phyloP scores from a whole-genome alignment of 306 rosid species.

The Begonia masoniana region DNA sequence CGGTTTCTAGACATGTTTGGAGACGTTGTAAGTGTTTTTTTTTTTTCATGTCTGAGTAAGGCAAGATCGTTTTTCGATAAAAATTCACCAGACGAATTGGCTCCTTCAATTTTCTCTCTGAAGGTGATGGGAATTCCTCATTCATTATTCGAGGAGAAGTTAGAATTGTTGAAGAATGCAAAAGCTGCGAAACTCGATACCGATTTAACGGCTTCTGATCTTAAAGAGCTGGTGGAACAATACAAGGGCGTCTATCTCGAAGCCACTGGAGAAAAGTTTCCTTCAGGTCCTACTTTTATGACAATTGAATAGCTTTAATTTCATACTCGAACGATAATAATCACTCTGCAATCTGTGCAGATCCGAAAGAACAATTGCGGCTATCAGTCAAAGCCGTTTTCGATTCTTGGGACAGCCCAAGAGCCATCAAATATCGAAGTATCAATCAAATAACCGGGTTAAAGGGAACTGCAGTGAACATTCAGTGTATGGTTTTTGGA shows the following conservation, averaged over 20 bases:
- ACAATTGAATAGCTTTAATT: too few species aligned
- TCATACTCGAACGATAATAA: too few species aligned
- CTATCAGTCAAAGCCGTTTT: slow-evolving; percentile 84
- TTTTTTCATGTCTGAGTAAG: background rate
- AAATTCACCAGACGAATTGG: background rate
- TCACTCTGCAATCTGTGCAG: slow-evolving; percentile 20
- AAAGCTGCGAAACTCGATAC: slow-evolving; percentile 60
- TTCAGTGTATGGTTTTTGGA: slow-evolving; percentile 92
- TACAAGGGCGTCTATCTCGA: slow-evolving; percentile 66
- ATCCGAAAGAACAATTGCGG: slow-evolving; percentile 78
- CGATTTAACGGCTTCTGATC: slow-evolving; percentile 57
- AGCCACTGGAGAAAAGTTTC: slow-evolving; percentile 57
- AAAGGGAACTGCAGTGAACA: slow-evolving; percentile 91
- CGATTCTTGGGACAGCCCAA: slow-evolving; percentile 94
- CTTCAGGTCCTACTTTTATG: slow-evolving; percentile 51
- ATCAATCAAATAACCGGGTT: slow-evolving; percentile 83
- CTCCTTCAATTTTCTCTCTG: slow-evolving; percentile 13
- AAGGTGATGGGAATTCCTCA: slow-evolving; percentile 88
- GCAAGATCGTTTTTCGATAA: background rate
- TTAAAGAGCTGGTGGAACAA: slow-evolving; percentile 70
- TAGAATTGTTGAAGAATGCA: slow-evolving; percentile 42
- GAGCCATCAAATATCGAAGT: slow-evolving; percentile 80
- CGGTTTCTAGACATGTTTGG: slow-evolving; percentile 99
- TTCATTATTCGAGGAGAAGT: slow-evolving; percentile 71
- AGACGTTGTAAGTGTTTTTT: slow-evolving; percentile 61